Evolutionary conservation across 2,329 filamentous ascomycete species (phyloP).

Genomic region (Penicillium sp.): DNA sequence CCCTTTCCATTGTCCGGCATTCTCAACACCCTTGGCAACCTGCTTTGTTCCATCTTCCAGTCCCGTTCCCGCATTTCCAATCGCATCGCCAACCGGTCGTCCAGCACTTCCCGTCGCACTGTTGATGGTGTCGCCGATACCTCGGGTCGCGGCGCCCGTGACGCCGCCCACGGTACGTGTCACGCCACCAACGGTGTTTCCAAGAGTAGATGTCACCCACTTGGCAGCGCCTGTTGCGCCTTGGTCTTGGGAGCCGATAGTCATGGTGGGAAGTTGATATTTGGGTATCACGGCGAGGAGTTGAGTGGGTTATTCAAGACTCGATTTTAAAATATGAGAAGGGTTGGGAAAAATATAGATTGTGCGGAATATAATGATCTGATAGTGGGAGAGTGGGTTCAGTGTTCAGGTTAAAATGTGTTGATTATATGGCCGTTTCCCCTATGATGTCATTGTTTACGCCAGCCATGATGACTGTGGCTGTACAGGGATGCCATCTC

Average conservation of each 20-base stretch:
- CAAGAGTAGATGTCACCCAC: slow-evolving; percentile 60
- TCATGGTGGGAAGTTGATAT: slow-evolving; percentile 14
- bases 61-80: slow-evolving; percentile 58
- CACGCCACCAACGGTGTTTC: slow-evolving; percentile 60
- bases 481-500: slow-evolving; percentile 2
- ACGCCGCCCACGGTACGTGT: slow-evolving; percentile 59
- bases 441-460: slow-evolving; percentile 24
- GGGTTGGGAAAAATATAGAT: neutral
- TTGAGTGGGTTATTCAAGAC: no score
- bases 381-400: neutral
- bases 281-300: neutral
- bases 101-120: slow-evolving; percentile 59
- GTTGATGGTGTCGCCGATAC: slow-evolving; percentile 61
- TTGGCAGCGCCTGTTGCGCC: slow-evolving; percentile 58
- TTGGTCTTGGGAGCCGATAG: slow-evolving; percentile 32
- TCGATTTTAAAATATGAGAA: no score
- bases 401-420: neutral
- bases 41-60: slow-evolving; percentile 56
- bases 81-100: slow-evolving; percentile 59
- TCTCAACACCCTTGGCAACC: slow-evolving; percentile 60
- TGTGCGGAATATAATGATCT: neutral
- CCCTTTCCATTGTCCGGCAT: slow-evolving; percentile 59
- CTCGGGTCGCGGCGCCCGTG: slow-evolving; percentile 61
- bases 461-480: slow-evolving; percentile 17
- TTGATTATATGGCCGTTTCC: neutral